These are phyloP conservation scores for Sporothrix mexicana DNA, from an alignment of 2,329 filamentous ascomycete genomes.

Conservation along the genomic window DNA sequence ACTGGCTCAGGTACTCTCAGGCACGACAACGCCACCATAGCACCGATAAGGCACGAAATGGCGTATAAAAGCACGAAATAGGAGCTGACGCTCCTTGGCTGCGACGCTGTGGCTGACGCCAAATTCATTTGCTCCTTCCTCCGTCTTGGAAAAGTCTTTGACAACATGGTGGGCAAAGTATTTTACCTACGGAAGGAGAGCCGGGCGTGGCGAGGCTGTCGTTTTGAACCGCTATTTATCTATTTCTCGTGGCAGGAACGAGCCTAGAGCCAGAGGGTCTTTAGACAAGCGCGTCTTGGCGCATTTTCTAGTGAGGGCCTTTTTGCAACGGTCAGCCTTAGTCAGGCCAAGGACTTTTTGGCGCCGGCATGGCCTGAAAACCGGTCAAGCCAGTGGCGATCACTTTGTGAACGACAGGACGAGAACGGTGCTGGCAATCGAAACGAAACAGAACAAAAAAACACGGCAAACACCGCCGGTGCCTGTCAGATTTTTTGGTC, in stretches of 20 bases:
- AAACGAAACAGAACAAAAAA: too few relatives aligned
- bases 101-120: neutral
- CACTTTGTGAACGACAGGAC: too few relatives aligned
- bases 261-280: neutral
- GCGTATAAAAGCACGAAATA: neutral
- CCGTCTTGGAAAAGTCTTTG: neutral
- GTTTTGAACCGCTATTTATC: neutral
- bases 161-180: neutral
- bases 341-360: too few relatives aligned
- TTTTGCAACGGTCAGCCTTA: too few relatives aligned
- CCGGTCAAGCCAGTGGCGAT: too few relatives aligned
- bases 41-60: too few relatives aligned
- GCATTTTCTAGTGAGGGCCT: neutral
- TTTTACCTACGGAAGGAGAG: conserved; percentile 8
- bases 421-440: too few relatives aligned
- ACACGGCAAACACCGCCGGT: too few relatives aligned
- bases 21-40: neutral
- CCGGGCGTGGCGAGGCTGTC: conserved; percentile 15
- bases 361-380: too few relatives aligned
- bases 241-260: too few relatives aligned
- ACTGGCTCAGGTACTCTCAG: neutral
- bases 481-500: too few relatives aligned
- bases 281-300: conserved; percentile 19
- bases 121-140: neutral
- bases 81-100: neutral